Evolutionary conservation across 306 rosid genomes (phyloP), one percentile per base, ranked within the genome.

Genomic region (Malus orientalis): DNA sequence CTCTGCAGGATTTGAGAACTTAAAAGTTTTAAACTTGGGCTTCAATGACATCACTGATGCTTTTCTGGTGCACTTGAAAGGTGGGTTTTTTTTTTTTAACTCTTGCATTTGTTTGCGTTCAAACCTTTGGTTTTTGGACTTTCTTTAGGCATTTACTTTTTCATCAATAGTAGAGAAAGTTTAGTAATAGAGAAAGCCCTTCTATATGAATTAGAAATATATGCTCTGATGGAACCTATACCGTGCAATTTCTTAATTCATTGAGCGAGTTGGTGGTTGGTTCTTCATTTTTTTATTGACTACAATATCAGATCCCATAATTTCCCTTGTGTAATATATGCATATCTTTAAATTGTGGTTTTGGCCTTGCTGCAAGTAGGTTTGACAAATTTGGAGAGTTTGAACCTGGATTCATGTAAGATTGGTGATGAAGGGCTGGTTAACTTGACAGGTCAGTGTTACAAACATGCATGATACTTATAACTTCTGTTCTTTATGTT

Each of bases 381-480:
- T 82, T 74, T 92, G 85, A 88, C 87, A 74, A 89, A 83, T 79
- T 81, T 95, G 89, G 97, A 92, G 83, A 89, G 93, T 85, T 88
- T 95, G 92, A 88, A 90, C 86, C 87, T 95, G 82, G 98, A 95
- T 81, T 92, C 97, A 14, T 90, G 98, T 84, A 81, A 81, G 81
- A 88, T 92, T 73, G 86, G 93, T 71, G 98, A 90, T 81, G 92
- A 84, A 66, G 97, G 98, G 73, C 81, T 95, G 82, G 87, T 79
- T 68, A 88, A 89, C 87, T 74, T 95, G 89, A 77, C 85, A 84
- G 97, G 98, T 95, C 54, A 78, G 78, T 83, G 44, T 76, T 69
- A 61, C 53, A 79, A 73, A 71, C 33, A 66, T 75, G 71, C 77
- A 75, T n/a, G 63, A 44, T 33, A 27, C 40, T 54, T 7, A 23